phyloP scores from a whole-genome alignment of 352 stramenopile species.

The Pythium volutum region DNA sequence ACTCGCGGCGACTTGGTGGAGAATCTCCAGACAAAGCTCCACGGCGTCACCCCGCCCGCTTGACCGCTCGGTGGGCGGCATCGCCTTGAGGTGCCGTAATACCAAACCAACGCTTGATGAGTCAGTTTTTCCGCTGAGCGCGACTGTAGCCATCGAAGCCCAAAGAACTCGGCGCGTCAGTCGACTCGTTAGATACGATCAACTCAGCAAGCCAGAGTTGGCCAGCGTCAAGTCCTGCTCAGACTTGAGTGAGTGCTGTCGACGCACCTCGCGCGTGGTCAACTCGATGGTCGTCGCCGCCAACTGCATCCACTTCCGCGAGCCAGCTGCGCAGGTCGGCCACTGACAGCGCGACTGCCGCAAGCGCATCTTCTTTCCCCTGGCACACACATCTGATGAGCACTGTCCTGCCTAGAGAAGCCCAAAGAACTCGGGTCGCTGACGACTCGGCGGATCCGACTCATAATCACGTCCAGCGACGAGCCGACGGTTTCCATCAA shows the following conservation, averaged over 20 bases:
- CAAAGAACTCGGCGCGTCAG: conserved; percentile 10
- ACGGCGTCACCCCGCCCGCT: conserved; percentile 4
- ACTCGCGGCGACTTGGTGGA: neutral
- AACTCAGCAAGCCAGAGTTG: conserved; percentile 7
- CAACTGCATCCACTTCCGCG: neutral
- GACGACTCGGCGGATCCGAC: conserved; percentile 12
- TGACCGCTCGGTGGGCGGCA: neutral
- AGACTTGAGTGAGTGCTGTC: neutral
- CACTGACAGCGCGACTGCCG: conserved; percentile 15
- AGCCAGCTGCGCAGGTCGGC: conserved; percentile 19
- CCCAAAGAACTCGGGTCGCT: conserved; percentile 7
- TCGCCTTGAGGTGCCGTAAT: conserved; percentile 11
- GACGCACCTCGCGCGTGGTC: neutral
- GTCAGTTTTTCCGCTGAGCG: neutral
- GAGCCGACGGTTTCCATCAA: too few relatives aligned
- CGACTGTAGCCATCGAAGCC: neutral
- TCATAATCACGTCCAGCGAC: neutral
- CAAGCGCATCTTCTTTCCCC: conserved; percentile 20
- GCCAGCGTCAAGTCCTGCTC: neutral
- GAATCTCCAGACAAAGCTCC: conserved; percentile 11
- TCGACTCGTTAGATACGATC: neutral
- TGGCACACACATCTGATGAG: conserved; percentile 3
- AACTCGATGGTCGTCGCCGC: conserved; percentile 2
- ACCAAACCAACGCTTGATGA: neutral
- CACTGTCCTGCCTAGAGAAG: neutral